These are phyloP conservation scores for Solanum rostratum DNA, from an alignment of 257 asterid genomes.

Conservation along the genomic window DNA sequence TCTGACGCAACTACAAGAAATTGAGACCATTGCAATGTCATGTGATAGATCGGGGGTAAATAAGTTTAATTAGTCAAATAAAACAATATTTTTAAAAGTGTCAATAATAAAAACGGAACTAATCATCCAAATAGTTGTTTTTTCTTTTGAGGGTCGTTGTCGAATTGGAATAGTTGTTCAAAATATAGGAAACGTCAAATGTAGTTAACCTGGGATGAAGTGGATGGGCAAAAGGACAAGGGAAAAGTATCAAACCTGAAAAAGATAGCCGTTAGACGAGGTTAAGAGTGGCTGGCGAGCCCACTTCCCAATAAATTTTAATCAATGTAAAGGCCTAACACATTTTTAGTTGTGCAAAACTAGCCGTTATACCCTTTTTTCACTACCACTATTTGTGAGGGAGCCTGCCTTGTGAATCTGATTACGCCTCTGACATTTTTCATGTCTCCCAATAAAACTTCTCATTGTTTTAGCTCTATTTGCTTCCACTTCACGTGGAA, in stretches of 20 bases:
- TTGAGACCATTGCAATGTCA: no score
- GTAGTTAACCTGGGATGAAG: conserved; percentile 5
- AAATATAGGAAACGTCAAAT: not conserved
- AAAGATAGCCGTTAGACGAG: conserved; percentile 64
- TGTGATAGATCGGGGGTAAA: no score
- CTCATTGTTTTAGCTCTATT: not conserved
- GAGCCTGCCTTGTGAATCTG: conserved; percentile 10
- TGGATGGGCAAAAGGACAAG: not conserved
- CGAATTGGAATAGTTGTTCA: not conserved
- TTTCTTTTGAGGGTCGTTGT: not conserved
- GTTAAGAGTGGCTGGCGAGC: conserved; percentile 22
- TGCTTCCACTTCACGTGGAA: conserved; percentile 35
- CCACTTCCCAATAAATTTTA: not conserved
- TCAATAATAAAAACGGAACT: no score
- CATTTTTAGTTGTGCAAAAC: conserved; percentile 18
- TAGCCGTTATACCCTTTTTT: conserved; percentile 55
- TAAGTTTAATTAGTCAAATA: no score
- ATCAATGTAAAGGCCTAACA: not conserved
- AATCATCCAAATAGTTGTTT: no score
- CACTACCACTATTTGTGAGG: not conserved
- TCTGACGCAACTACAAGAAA: no score
- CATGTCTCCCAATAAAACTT: conserved; percentile 14
- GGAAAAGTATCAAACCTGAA: conserved; percentile 7
- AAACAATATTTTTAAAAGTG: no score
- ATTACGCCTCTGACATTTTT: conserved; percentile 31